Conservation (phyloP, 345 rosid species). For the Eucalyptus victrix region DNA sequence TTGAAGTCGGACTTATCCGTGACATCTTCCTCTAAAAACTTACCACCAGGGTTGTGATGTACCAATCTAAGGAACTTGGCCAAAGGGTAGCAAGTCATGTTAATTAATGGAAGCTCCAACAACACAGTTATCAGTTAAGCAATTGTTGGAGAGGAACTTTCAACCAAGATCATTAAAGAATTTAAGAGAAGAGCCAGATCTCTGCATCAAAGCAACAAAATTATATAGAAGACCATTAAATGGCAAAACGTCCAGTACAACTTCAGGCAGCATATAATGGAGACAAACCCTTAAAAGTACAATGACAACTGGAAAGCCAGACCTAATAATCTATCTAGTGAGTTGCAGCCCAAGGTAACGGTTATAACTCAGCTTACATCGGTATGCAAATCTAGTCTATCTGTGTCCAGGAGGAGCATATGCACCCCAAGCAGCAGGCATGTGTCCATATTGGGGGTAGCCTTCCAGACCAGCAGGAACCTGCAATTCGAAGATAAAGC, state of each 20-base stretch:
- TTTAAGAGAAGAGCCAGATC: not conserved
- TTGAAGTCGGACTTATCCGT: not conserved
- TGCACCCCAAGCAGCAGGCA: conserved; percentile 55
- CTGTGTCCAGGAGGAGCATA: conserved; percentile 71
- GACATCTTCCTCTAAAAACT: not conserved
- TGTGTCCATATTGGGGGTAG: conserved; percentile 68
- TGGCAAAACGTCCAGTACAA: not conserved
- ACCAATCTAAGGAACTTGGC: not conserved
- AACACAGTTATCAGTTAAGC: not conserved
- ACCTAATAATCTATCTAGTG: conserved; percentile 2
- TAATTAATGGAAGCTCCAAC: not conserved
- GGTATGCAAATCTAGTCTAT: conserved; percentile 20
- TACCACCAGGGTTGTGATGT: not conserved
- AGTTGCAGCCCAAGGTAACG: conserved; percentile 15
- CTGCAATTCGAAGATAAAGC: conserved; percentile 13
- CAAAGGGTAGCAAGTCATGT: not conserved
- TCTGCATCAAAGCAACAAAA: not conserved
- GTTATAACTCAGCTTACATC: conserved; percentile 9
- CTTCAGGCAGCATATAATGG: not conserved
- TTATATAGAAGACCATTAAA: not conserved
- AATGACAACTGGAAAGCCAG: not conserved
- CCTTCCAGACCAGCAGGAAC: conserved; percentile 50
- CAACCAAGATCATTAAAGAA: not conserved
- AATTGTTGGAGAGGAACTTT: not conserved
- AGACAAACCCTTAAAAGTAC: not conserved